These are phyloP conservation scores for Sarocladium strictum DNA, from an alignment of 2,329 filamentous ascomycete species.

Conservation along the genomic window DNA sequence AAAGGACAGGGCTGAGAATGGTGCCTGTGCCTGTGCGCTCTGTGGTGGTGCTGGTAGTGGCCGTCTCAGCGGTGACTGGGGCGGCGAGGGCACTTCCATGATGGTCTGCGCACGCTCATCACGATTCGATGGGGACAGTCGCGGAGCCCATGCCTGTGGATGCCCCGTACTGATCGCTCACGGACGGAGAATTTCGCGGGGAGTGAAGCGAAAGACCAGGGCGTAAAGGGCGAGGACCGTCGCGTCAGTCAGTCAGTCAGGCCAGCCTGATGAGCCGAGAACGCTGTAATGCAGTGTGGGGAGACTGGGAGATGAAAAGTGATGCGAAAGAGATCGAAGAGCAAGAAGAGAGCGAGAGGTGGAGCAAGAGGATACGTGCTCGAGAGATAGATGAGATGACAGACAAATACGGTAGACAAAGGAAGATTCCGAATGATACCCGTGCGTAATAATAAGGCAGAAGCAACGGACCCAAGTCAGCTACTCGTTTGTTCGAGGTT, in stretches of 20 bases:
- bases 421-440: neutral
- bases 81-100: conserved; percentile 25
- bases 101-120: conserved; percentile 22
- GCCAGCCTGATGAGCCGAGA: neutral
- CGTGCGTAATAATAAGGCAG: too few species aligned
- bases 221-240: conserved; percentile 8
- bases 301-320: neutral
- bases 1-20: neutral
- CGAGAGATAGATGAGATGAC: neutral
- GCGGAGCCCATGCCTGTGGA: conserved; percentile 7
- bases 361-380: neutral
- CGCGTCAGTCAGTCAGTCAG: neutral
- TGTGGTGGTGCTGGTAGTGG: conserved; percentile 22
- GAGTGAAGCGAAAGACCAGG: neutral
- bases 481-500: too few species aligned
- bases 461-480: too few species aligned
- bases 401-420: neutral
- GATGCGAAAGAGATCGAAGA: neutral
- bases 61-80: conserved; percentile 22
- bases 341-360: neutral
- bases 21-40: too few species aligned
- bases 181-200: neutral
- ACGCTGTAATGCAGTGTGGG: neutral
- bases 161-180: conserved; percentile 5
- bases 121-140: neutral